These are phyloP conservation scores for Ilex paraguariensis DNA, from an alignment of 305 asterid genomes.

Conservation along the genomic window DNA sequence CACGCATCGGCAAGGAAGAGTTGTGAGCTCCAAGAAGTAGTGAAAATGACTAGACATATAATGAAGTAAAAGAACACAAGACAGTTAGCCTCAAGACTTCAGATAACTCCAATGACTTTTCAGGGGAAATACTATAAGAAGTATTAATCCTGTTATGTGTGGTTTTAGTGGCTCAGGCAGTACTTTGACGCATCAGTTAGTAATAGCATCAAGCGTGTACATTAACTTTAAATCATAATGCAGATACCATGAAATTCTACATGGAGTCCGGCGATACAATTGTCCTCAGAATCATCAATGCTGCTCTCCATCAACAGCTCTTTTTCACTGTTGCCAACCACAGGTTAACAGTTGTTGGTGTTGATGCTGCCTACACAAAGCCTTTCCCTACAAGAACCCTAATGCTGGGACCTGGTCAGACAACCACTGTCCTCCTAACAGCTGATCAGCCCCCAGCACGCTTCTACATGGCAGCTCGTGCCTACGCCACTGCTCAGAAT, in stretches of 20 bases:
- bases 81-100: too few relatives aligned
- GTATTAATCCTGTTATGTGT: too few relatives aligned
- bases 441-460: conserved; percentile 22
- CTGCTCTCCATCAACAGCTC: conserved; percentile 21
- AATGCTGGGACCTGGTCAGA: conserved; percentile 44
- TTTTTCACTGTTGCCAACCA: conserved; percentile 24
- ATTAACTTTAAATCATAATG: neutral
- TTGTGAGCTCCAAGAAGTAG: too few relatives aligned
- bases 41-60: too few relatives aligned
- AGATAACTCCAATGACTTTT: too few relatives aligned
- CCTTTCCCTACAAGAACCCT: conserved; percentile 34
- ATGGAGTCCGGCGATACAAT: conserved; percentile 13
- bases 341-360: conserved; percentile 24
- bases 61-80: too few relatives aligned
- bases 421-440: conserved; percentile 40
- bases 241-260: conserved; percentile 43
- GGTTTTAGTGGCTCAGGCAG: too few relatives aligned
- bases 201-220: too few relatives aligned
- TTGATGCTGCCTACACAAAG: conserved; percentile 38
- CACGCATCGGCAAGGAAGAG: too few relatives aligned
- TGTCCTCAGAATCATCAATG: conserved; percentile 20
- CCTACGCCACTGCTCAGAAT: conserved; percentile 32
- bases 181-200: too few relatives aligned
- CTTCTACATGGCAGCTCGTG: conserved; percentile 40
- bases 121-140: too few relatives aligned